phyloP scores from a whole-genome alignment of 2,329 filamentous ascomycete genomes.

The Xylariaceae sp. region DNA sequence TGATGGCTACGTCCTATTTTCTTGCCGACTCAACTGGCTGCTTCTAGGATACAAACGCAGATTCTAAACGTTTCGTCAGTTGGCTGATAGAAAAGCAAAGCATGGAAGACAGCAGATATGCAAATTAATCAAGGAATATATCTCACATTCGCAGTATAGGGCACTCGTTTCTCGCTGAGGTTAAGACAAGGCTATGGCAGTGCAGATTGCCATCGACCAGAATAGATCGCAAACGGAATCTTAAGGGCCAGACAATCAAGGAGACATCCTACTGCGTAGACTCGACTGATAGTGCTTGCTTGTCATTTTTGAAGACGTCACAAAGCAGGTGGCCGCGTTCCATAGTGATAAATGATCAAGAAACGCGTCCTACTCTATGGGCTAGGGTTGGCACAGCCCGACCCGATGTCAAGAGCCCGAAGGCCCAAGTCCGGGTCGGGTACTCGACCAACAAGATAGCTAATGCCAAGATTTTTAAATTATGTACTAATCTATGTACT shows the following conservation, averaged over 20 bases:
- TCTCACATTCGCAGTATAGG: neutral
- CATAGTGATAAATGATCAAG: neutral
- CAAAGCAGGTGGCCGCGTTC: neutral
- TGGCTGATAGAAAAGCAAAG: neutral
- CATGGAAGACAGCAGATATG: neutral
- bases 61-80: neutral
- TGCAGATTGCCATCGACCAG: neutral
- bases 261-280: neutral
- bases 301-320: neutral
- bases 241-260: neutral
- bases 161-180: neutral
- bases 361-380: neutral
- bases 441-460: neutral
- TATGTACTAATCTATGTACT: too few species aligned
- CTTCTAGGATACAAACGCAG: neutral
- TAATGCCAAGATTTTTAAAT: too few species aligned
- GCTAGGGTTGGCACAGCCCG: neutral
- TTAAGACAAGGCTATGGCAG: neutral
- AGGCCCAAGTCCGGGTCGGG: too few species aligned
- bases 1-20: neutral
- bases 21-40: neutral
- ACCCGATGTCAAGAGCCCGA: neutral
- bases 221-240: slow-evolving; percentile 3
- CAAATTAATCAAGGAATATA: neutral
- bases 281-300: neutral